A percentile compares a stretch with the other conserved stretches of the same genome.
These are phyloP conservation scores for Wickerhamiella sorbophila DNA, from an alignment of 805 yeast genomes.

Conservation along the genomic window DNA sequence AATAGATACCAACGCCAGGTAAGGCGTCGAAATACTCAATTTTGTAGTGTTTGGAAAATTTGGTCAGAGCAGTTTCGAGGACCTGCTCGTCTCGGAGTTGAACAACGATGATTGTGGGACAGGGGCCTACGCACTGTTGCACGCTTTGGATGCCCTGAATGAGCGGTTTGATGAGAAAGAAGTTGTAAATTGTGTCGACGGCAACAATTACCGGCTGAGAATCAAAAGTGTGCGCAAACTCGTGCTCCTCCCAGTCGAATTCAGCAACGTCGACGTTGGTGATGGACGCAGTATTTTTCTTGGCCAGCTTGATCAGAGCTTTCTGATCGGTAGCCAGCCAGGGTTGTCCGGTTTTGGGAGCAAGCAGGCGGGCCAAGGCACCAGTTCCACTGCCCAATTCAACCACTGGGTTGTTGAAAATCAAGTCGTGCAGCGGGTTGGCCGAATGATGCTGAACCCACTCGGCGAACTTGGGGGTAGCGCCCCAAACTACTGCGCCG, in stretches of 20 bases:
- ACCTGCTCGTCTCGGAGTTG: slow-evolving; percentile 2
- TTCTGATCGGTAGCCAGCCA: slow-evolving; percentile 16
- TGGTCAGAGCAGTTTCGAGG: background rate
- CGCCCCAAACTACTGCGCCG: slow-evolving; percentile 18
- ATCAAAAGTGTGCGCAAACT: slow-evolving; percentile 3
- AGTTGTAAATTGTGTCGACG: slow-evolving; percentile 19
- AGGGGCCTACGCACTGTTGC: background rate
- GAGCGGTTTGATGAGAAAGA: slow-evolving; percentile 11
- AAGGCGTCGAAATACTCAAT: background rate
- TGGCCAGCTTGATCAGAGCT: slow-evolving; percentile 13
- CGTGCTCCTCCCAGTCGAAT: slow-evolving; percentile 19
- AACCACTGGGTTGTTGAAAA: slow-evolving; percentile 4
- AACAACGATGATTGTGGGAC: background rate
- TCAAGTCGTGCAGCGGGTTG: background rate
- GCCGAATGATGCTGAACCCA: slow-evolving; percentile 4
- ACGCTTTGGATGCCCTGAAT: slow-evolving; percentile 12
- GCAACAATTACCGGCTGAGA: slow-evolving; percentile 11
- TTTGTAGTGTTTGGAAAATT: background rate
- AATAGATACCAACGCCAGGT: background rate
- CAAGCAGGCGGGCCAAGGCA: slow-evolving; percentile 13
- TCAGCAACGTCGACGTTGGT: slow-evolving; percentile 8
- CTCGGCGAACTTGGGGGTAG: slow-evolving; percentile 11
- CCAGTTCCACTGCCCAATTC: slow-evolving; percentile 20
- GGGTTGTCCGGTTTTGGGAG: background rate
- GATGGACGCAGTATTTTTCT: slow-evolving; percentile 6